These are phyloP conservation scores for Boletus speciosus DNA, from an alignment of 768 basidiomycete species.

Conservation along the genomic window DNA sequence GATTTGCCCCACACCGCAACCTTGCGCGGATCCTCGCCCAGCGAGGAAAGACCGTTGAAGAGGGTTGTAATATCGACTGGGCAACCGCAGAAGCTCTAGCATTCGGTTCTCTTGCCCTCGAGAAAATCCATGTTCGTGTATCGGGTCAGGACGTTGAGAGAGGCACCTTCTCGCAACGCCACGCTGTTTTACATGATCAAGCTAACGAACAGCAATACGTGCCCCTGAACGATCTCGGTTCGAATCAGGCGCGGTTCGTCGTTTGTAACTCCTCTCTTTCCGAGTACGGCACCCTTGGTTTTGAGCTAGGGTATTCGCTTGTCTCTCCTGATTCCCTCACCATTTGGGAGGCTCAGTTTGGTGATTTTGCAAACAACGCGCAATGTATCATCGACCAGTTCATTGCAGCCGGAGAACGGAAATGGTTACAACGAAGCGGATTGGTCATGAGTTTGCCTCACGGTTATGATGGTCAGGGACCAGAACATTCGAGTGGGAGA, in stretches of 20 bases:
- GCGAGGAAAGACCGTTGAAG: slow-evolving; percentile 88
- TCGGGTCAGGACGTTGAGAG: slow-evolving; percentile 99
- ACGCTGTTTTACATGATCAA: slow-evolving; percentile 97
- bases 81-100: slow-evolving; percentile 97
- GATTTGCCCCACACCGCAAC: slow-evolving; percentile 88
- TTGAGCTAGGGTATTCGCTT: slow-evolving; percentile 97
- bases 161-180: slow-evolving; percentile 97
- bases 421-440: slow-evolving; percentile 94
- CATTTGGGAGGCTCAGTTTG: slow-evolving; percentile 99
- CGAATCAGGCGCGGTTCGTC: slow-evolving; percentile 87
- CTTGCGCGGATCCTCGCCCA: slow-evolving; percentile 85
- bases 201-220: slow-evolving; percentile 85
- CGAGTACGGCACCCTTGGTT: slow-evolving; percentile 92
- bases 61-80: slow-evolving; percentile 94
- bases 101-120: slow-evolving; percentile 88
- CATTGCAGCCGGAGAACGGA: slow-evolving; percentile 94
- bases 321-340: slow-evolving; percentile 91
- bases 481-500: slow-evolving; percentile 94
- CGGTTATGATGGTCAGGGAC: slow-evolving; percentile 98
- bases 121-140: slow-evolving; percentile 90
- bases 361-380: slow-evolving; percentile 97
- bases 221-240: slow-evolving; percentile 84
- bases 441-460: slow-evolving; percentile 88
- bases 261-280: slow-evolving; percentile 97
- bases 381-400: slow-evolving; percentile 99